Conservation (phyloP, 805 yeast species). For the Candida yuanshanica region DNA sequence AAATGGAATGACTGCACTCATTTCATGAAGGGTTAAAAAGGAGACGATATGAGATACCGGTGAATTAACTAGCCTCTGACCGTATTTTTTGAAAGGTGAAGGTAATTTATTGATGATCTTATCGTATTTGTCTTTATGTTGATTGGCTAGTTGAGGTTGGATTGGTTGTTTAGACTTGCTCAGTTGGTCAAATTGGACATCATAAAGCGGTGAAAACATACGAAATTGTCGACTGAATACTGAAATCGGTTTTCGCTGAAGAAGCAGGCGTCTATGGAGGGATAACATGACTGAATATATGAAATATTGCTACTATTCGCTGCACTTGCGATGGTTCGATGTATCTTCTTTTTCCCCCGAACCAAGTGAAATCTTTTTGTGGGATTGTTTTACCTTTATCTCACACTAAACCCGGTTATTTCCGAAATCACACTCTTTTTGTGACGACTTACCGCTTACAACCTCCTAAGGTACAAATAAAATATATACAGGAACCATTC, state of each 20-base stretch:
- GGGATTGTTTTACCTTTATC: no score
- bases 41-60: conserved; percentile 59
- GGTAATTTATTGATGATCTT: conserved; percentile 38
- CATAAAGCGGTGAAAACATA: background rate
- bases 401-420: no score
- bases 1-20: conserved; percentile 69
- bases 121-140: conserved; percentile 3
- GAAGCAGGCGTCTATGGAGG: background rate
- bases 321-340: no score
- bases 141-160: background rate
- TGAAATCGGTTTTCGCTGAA: background rate
- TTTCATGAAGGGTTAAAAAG: conserved; percentile 64
- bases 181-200: conserved; percentile 11
- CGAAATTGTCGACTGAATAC: conserved; percentile 1
- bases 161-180: conserved; percentile 7
- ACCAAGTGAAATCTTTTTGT: no score
- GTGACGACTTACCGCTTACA: no score
- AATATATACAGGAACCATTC: background rate
- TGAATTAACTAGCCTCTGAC: conserved; percentile 43
- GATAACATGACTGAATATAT: background rate
- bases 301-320: no score
- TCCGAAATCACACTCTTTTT: no score
- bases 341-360: no score
- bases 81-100: conserved; percentile 42
- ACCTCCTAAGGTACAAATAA: no score